Base-by-base conservation (phyloP, 345 rosid genomes). In the Turnera subulata region DNA sequence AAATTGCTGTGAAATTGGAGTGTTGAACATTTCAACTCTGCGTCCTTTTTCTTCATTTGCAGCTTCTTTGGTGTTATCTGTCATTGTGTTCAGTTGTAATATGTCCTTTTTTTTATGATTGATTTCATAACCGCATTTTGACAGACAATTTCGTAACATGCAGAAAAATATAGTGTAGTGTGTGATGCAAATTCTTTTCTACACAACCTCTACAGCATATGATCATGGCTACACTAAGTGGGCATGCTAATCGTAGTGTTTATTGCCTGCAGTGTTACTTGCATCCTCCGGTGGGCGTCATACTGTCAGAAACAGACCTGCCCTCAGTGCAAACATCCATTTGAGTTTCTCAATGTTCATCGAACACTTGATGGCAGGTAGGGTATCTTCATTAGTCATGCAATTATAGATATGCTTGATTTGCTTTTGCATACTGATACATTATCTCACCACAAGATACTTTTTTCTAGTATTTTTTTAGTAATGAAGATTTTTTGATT, bases 311-410 rank as follows among this genome's bases (percentile, higher is more conserved):
- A 70, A 19, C 88, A 81, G 16, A 82, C 77, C 8, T 93, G 99
- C 51, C 99, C 99, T 67, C 96, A 93, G 70, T 93, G 97, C 64
- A 93, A 93, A 61, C 76, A 74, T 75, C 99, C 95, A 19, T 85
- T 93, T 50, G 90, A 87, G 66, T 85, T 69, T 70, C 96, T 93
- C 57, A 78, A 78, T 62, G 75, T 93, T 55, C 97, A 93, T 73
- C 88, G 95, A 4, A 51, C 86, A 2, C 92, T 93, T 0, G 96
- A 90, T 26, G 99, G 97, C 64, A 75, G 97, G 99, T 93, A 42
- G 63, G 29, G 4, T 18, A 23, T 65, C 14, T 46, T 21, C 32
- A 20, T 43, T 25, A 44, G 15, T 47, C 16, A 5, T 21, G 1
- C 25, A 47, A 16, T 16, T 13, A 7, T 35, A 11, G 15, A 14